phyloP scores from a whole-genome alignment of 257 asterid species.

The Perilla frutescens region DNA sequence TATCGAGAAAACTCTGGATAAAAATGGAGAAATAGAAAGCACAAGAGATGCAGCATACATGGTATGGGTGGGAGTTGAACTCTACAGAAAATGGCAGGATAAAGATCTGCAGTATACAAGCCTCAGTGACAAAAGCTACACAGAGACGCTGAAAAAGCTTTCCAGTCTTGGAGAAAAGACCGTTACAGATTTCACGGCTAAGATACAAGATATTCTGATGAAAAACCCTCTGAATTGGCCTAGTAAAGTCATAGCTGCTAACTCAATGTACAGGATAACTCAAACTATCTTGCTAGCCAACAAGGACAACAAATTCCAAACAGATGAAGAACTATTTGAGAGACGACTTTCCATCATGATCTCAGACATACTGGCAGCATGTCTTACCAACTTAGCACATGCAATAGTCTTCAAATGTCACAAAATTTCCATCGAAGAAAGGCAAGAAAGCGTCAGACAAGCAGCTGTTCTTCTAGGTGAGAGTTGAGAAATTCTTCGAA shows the following conservation, averaged over 20 bases:
- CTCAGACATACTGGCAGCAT: too few relatives aligned
- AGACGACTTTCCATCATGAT: too few relatives aligned
- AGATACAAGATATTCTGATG: neutral
- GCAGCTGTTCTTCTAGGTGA: constrained; percentile 44
- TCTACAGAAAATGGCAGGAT: too few relatives aligned
- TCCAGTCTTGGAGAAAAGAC: constrained; percentile 23
- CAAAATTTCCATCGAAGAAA: constrained; percentile 32
- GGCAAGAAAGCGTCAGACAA: constrained; percentile 39
- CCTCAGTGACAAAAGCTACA: too few relatives aligned
- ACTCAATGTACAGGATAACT: constrained; percentile 44
- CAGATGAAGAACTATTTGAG: constrained; percentile 35
- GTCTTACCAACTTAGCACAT: too few relatives aligned
- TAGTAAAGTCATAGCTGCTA: constrained; percentile 32
- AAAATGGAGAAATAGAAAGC: too few relatives aligned
- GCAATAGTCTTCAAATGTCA: constrained; percentile 34
- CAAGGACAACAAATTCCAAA: neutral
- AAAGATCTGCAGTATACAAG: too few relatives aligned
- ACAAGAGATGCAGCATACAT: too few relatives aligned
- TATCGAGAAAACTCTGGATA: too few relatives aligned
- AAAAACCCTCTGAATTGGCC: constrained; percentile 44
- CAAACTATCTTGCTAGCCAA: constrained; percentile 26
- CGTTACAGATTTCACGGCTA: neutral
- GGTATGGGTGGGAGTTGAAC: too few relatives aligned
- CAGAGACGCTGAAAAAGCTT: constrained; percentile 24
- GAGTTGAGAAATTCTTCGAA: constrained; percentile 42